These are phyloP conservation scores for Phialophora expanda DNA, from an alignment of 2,329 filamentous ascomycete genomes.

Conservation along the genomic window DNA sequence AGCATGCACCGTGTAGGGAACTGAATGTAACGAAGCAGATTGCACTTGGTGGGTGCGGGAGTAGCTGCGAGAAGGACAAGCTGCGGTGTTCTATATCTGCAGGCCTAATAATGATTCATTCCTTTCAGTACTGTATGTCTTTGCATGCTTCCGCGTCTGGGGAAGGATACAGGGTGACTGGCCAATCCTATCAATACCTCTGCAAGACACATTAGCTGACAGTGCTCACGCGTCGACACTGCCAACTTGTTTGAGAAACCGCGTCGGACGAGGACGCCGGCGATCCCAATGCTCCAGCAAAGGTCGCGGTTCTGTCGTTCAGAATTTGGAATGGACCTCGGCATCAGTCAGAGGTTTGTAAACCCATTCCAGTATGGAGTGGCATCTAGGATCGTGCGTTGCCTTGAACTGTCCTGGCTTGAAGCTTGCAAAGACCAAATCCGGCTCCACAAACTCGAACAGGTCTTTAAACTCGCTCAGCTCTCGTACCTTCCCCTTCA, in stretches of 20 bases:
- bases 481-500: conserved; percentile 23
- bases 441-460: conserved; percentile 17
- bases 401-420: conserved; percentile 21
- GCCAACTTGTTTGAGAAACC: background rate
- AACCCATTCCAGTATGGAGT: conserved; percentile 23
- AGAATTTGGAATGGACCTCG: background rate
- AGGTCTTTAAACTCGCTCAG: conserved; percentile 23
- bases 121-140: background rate
- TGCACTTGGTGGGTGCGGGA: background rate
- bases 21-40: background rate
- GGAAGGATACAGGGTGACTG: background rate
- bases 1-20: background rate
- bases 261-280: background rate
- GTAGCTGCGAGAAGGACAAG: background rate
- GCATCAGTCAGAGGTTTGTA: conserved; percentile 13
- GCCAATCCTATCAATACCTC: background rate
- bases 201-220: background rate
- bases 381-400: conserved; percentile 27
- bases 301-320: background rate
- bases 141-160: background rate
- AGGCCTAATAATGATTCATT: background rate
- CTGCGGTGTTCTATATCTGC: background rate
- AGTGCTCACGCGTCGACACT: background rate
- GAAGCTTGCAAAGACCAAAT: conserved; percentile 21
- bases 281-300: background rate